Evolutionary conservation across 441 rosid genomes (phyloP).

Genomic region (Eugenia klotzschiana): DNA sequence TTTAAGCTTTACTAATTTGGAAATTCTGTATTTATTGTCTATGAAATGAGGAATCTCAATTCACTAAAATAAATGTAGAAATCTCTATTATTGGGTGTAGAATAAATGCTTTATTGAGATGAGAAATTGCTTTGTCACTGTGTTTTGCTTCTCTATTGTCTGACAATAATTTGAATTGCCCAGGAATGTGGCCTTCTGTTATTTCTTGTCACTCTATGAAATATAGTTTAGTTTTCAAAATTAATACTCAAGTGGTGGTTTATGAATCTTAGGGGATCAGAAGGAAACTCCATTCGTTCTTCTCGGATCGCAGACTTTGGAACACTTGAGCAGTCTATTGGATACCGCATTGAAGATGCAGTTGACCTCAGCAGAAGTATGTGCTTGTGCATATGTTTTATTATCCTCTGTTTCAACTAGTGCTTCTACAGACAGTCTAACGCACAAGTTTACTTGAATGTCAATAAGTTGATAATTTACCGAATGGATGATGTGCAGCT

Average conservation of each 20-base stretch:
- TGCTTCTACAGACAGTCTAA: not conserved
- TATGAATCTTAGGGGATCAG: constrained; percentile 20
- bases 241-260: not conserved
- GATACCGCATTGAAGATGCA: constrained; percentile 22
- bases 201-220: not conserved
- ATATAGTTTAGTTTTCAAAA: not conserved
- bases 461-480: not conserved
- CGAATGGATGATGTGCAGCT: not conserved
- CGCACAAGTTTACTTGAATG: not conserved
- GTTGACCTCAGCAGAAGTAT: constrained; percentile 29
- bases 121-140: not conserved
- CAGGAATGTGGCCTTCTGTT: not conserved
- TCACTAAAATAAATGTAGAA: not conserved
- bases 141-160: not conserved
- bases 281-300: constrained; percentile 16
- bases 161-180: not conserved
- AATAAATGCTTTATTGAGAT: not conserved
- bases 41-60: not conserved
- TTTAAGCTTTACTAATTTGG: not conserved
- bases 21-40: not conserved
- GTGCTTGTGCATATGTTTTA: not conserved
- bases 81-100: not conserved
- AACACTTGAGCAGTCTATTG: constrained; percentile 21
- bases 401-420: not conserved
- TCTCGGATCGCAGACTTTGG: constrained; percentile 21